These are phyloP conservation scores for sweet orange (Citrus sinensis) DNA, from an alignment of 345 rosid species.

Conservation along the genomic window DVS_A1.0 CM039165.1:24790001-24790500, in stretches of 20 bases:
- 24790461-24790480: conserved; percentile 21
- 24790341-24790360: conserved; percentile 26
- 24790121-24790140: conserved; percentile 15
- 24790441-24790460: conserved; percentile 19
- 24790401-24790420: conserved; percentile 26
- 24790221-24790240: conserved; percentile 7
- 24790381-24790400: conserved; percentile 31
- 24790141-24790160: conserved; percentile 13
- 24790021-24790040: conserved; percentile 16
- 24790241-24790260: conserved; percentile 11
- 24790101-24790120: conserved; percentile 17
- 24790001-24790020: conserved; percentile 16
- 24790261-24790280: conserved; percentile 30
- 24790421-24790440: conserved; percentile 14
- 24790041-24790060: conserved; percentile 11
- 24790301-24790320: conserved; percentile 32
- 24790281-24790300: conserved; percentile 32
- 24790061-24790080: conserved; percentile 7
- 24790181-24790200: conserved; percentile 15
- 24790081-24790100: conserved; percentile 15
- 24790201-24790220: conserved; percentile 7
- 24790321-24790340: conserved; percentile 21
- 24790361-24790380: conserved; percentile 24
- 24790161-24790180: background rate
- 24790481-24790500: conserved; percentile 36